phyloP scores from a whole-genome alignment of 1,139 yeast species.

The Martiniozyma asiatica region DNA sequence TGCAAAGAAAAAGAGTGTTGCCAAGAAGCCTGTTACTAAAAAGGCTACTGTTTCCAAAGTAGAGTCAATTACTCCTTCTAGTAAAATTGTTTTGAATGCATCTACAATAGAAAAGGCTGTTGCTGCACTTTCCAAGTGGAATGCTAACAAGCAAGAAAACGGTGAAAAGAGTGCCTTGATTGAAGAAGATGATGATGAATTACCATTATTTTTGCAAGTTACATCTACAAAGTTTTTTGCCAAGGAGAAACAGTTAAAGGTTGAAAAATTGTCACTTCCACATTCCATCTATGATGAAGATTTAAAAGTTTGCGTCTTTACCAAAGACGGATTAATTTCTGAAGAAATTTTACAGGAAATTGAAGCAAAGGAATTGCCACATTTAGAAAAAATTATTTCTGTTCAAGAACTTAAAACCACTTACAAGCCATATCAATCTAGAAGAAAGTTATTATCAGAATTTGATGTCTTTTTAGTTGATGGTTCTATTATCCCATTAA shows the following conservation, averaged over 20 bases:
- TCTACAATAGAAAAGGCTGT: slow-evolving; percentile 32
- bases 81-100: slow-evolving; percentile 11
- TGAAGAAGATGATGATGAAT: slow-evolving; percentile 35
- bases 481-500: slow-evolving; percentile 63
- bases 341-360: slow-evolving; percentile 49
- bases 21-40: not conserved
- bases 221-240: slow-evolving; percentile 54
- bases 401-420: slow-evolving; percentile 51
- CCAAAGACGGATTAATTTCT: slow-evolving; percentile 55
- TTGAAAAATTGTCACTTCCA: slow-evolving; percentile 47
- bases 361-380: slow-evolving; percentile 41
- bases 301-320: slow-evolving; percentile 56
- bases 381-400: slow-evolving; percentile 37
- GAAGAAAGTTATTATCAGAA: slow-evolving; percentile 47
- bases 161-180: slow-evolving; percentile 36
- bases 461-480: slow-evolving; percentile 75
- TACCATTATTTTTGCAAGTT: slow-evolving; percentile 44
- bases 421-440: slow-evolving; percentile 57
- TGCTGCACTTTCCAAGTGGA: slow-evolving; percentile 37
- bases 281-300: slow-evolving; percentile 37
- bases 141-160: slow-evolving; percentile 18
- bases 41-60: not conserved
- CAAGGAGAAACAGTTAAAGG: slow-evolving; percentile 57
- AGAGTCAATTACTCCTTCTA: slow-evolving; percentile 1
- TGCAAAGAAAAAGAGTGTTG: slow-evolving; percentile 2